Conservation (phyloP, 352 stramenopile species). For the Globisporangium sylvaticum region DNA sequence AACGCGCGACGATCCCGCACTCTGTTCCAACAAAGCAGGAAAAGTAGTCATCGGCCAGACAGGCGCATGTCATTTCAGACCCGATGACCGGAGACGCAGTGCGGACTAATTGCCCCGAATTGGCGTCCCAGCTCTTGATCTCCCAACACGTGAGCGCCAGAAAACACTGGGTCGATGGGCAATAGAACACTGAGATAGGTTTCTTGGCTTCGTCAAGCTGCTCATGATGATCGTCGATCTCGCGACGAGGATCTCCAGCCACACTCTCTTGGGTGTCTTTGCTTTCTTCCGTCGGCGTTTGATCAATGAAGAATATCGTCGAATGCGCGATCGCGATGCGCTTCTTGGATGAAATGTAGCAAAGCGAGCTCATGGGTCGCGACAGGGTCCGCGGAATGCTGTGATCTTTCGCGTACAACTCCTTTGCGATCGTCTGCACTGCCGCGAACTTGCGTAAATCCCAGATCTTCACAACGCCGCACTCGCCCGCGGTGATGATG, state of each 20-base stretch:
- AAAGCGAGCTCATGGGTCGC: constrained; percentile 29
- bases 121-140: constrained; percentile 26
- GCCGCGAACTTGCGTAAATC: constrained; percentile 46
- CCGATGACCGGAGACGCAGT: constrained; percentile 20
- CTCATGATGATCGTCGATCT: constrained; percentile 6
- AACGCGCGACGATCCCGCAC: constrained; percentile 30
- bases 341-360: constrained; percentile 26
- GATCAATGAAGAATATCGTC: constrained; percentile 49
- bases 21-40: constrained; percentile 45
- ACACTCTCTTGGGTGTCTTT: not conserved
- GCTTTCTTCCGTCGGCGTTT: constrained; percentile 7
- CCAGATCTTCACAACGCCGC: constrained; percentile 51
- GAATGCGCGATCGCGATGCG: constrained; percentile 50
- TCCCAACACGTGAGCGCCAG: constrained; percentile 28
- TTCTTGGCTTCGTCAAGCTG: constrained; percentile 27
- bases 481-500: constrained; percentile 51
- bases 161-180: constrained; percentile 23
- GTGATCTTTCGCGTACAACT: constrained; percentile 29
- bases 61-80: constrained; percentile 30
- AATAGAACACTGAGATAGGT: constrained; percentile 30
- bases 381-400: constrained; percentile 3
- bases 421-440: constrained; percentile 33
- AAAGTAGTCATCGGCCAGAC: constrained; percentile 29
- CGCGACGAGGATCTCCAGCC: not conserved
- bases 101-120: constrained; percentile 21